Conservation (phyloP, 2,329 filamentous ascomycete species). For the Trichoderma polysporum region DNA sequence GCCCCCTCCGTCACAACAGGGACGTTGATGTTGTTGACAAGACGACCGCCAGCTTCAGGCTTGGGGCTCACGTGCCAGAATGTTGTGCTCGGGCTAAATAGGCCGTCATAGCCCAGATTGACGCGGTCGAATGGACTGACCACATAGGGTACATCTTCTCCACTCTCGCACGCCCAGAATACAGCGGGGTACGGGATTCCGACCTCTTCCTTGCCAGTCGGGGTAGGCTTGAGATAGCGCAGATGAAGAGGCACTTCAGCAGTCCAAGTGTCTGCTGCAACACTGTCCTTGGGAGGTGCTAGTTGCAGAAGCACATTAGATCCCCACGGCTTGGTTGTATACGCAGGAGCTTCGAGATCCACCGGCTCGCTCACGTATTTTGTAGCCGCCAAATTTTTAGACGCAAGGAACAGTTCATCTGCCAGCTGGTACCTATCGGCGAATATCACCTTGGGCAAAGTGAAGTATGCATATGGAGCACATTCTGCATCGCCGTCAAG, state of each 20-base stretch:
- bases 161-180: constrained; percentile 84
- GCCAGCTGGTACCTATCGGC: constrained; percentile 83
- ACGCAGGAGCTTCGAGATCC: constrained; percentile 88
- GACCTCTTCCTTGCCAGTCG: constrained; percentile 52
- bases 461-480: constrained; percentile 75
- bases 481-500: constrained; percentile 49
- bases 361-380: constrained; percentile 71
- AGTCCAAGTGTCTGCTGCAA: constrained; percentile 53
- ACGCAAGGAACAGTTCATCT: constrained; percentile 73
- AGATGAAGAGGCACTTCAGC: constrained; percentile 79
- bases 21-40: constrained; percentile 59
- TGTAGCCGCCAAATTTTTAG: constrained; percentile 72
- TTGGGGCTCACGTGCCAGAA: constrained; percentile 75
- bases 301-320: constrained; percentile 76
- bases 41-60: constrained; percentile 35
- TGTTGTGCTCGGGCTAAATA: constrained; percentile 73
- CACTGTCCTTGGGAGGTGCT: constrained; percentile 46
- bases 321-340: constrained; percentile 75
- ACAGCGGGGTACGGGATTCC: constrained; percentile 77
- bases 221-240: constrained; percentile 70
- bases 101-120: constrained; percentile 80
- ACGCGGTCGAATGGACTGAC: constrained; percentile 81
- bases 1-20: constrained; percentile 63
- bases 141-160: constrained; percentile 64
- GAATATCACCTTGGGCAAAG: constrained; percentile 78